A percentile compares a stretch with the other conserved stretches of the same genome.
Evolutionary conservation across 2,329 filamentous ascomycete genomes (phyloP).

Genomic region (Pseudopithomyces maydicus): DNA sequence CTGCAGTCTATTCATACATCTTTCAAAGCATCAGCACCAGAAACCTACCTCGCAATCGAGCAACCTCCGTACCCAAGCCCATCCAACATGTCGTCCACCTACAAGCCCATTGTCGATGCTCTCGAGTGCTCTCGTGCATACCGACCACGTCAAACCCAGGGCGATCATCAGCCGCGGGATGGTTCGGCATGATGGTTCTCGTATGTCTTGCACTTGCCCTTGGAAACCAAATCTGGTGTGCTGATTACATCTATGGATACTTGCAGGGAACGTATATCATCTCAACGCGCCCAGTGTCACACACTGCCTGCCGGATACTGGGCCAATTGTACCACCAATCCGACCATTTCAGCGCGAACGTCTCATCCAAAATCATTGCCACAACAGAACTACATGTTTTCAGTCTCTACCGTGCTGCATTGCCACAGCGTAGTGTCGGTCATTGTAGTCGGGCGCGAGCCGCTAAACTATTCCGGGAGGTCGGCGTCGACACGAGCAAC

Average conservation of each 20-base stretch:
- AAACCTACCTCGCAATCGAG: background rate
- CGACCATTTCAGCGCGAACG: background rate
- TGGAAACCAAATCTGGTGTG: too few species aligned
- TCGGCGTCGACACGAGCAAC: background rate
- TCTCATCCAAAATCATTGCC: slow-evolving; percentile 9
- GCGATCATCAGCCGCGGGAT: too few species aligned
- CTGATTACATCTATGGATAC: too few species aligned
- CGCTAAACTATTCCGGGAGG: slow-evolving; percentile 6
- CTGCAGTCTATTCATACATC: slow-evolving; percentile 16
- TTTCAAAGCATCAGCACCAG: background rate
- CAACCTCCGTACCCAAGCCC: background rate
- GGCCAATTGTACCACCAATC: slow-evolving; percentile 1
- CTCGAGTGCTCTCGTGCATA: too few species aligned
- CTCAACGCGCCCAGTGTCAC: too few species aligned
- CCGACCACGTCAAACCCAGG: too few species aligned
- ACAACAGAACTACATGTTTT: slow-evolving; percentile 9
- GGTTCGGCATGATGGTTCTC: too few species aligned
- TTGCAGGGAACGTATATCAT: background rate
- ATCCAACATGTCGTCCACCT: background rate
- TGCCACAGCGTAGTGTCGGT: background rate
- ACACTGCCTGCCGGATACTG: too few species aligned
- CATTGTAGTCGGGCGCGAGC: background rate
- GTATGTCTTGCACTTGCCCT: too few species aligned
- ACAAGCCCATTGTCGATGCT: too few species aligned
- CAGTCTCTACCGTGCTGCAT: background rate